These are phyloP conservation scores for Sugiyamaella novakii DNA, from an alignment of 1,139 yeast genomes.

Conservation along the genomic window DNA sequence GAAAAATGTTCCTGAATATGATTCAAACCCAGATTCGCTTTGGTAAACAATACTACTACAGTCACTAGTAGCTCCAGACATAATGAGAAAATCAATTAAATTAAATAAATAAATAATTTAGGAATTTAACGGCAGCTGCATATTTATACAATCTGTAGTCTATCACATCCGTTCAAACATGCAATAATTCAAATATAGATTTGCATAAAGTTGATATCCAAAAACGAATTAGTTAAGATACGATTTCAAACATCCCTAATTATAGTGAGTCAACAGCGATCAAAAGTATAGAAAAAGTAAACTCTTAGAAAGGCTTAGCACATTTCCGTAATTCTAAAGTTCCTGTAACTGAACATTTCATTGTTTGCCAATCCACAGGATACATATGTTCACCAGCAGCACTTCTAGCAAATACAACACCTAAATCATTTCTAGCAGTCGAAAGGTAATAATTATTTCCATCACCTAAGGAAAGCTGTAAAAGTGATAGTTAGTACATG, in stretches of 20 bases:
- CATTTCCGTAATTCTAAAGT: conserved; percentile 79
- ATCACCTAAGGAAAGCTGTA: conserved; percentile 77
- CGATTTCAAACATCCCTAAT: background rate
- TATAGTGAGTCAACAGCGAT: too few relatives aligned
- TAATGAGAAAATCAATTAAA: background rate
- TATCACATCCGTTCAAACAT: too few relatives aligned
- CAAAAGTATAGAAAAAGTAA: too few relatives aligned
- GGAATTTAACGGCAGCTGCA: too few relatives aligned
- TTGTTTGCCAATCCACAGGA: conserved; percentile 95
- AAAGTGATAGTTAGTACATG: conserved; percentile 34
- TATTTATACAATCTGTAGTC: too few relatives aligned
- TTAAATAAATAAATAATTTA: too few relatives aligned
- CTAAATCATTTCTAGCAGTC: conserved; percentile 88
- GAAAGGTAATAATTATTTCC: conserved; percentile 87
- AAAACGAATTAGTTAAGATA: background rate
- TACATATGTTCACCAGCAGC: conserved; percentile 75
- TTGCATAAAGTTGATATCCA: background rate
- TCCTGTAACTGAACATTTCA: conserved; percentile 79
- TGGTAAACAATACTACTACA: conserved; percentile 1
- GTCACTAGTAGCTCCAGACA: conserved; percentile 2
- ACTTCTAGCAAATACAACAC: conserved; percentile 84
- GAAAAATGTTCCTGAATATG: conserved; percentile 3
- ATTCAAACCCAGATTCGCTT: background rate
- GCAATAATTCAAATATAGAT: background rate
- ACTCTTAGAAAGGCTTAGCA: conserved; percentile 73